Evolutionary conservation across 2,329 filamentous ascomycete genomes (phyloP), one percentile per base, ranked within the genome.

Genomic region (Trichophyton rubrum): DNA sequence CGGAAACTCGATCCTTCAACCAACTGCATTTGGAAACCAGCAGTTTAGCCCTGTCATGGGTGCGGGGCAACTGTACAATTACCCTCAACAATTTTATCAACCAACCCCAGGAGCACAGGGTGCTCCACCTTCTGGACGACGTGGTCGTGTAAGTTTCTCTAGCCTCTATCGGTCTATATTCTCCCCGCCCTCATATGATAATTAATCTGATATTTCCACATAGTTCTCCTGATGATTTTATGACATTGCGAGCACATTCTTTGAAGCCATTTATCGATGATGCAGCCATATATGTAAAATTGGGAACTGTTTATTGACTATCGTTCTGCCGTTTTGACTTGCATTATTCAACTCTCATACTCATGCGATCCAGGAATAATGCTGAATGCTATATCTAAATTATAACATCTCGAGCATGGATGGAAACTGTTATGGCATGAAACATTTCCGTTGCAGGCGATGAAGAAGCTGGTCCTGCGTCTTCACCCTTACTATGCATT

Each of bases 111-210:
- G 72, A 55, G 68, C 73, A 59, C 73, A 74, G 66, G 71, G 74
- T 64, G 77, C 79, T 66, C 69, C 73, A 61, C 68, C 70, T 63
- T 78, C 77, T 65, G 78, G 78, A 61, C 77, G 80, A 67, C 78
- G 80, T 68, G 81, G 80, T 74, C 75, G 80, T 67, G 78, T 81
- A 73, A 79, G 78, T 72, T 59, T 6, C 27, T 17, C 17, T 8
- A 13, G 24, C 24, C n/a, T 24, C 35, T 38, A 56, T 15, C 15
- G 22, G 11, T 15, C 15, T n/a, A 59, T 8, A 59, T 49, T 30
- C 47, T 35, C 30, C 13, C 33, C n/a, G 6, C 20, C 24, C 17
- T 51, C n/a, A 11, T 59, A 22, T 40, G 30, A 30, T 13, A 15
- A 57, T 30, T 30, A 22, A 56, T 24, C 47, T 56, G 33, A 53